Conservation (phyloP, 495 filamentous ascomycete species). For the Aspergillus cavernicola region DNA sequence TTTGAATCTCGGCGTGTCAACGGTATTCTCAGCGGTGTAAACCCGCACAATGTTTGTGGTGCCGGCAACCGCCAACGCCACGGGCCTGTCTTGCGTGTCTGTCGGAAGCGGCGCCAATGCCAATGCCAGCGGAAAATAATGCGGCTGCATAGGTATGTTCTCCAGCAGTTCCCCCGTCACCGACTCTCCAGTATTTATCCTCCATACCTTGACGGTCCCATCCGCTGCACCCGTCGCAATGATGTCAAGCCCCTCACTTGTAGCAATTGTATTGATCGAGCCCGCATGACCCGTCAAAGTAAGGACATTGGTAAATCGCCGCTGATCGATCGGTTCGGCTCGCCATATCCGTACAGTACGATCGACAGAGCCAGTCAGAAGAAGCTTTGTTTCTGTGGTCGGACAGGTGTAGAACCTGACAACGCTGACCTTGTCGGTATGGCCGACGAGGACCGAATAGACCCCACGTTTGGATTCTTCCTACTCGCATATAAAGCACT, state of each 20-base stretch:
- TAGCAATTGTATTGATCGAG: constrained; percentile 76
- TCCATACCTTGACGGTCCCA: constrained; percentile 78
- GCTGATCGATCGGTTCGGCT: constrained; percentile 14
- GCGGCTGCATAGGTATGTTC: constrained; percentile 67
- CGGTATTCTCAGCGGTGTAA: constrained; percentile 52
- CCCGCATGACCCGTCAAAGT: constrained; percentile 61
- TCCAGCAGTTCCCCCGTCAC: constrained; percentile 53
- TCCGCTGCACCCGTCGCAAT: constrained; percentile 77
- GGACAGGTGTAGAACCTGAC: constrained; percentile 69
- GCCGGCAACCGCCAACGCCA: constrained; percentile 76
- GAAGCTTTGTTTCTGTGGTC: constrained; percentile 43
- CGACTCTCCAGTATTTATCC: constrained; percentile 40
- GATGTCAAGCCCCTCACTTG: constrained; percentile 48
- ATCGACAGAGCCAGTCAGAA: constrained; percentile 82
- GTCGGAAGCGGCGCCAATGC: constrained; percentile 57
- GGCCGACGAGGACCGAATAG: constrained; percentile 68
- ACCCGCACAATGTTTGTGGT: constrained; percentile 76
- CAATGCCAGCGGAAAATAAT: constrained; percentile 75
- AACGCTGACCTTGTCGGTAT: constrained; percentile 76
- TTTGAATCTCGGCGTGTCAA: constrained; percentile 50
- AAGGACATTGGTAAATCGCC: constrained; percentile 40
- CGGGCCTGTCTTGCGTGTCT: constrained; percentile 41
- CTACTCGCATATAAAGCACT: constrained; percentile 27
- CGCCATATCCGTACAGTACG: constrained; percentile 73
- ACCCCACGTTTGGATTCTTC: constrained; percentile 55